A percentile compares a stretch with the other conserved stretches of the same genome.
phyloP scores from a whole-genome alignment of 2,329 filamentous ascomycete genomes.

The Graphilbum ipis-grandicollis region DNA sequence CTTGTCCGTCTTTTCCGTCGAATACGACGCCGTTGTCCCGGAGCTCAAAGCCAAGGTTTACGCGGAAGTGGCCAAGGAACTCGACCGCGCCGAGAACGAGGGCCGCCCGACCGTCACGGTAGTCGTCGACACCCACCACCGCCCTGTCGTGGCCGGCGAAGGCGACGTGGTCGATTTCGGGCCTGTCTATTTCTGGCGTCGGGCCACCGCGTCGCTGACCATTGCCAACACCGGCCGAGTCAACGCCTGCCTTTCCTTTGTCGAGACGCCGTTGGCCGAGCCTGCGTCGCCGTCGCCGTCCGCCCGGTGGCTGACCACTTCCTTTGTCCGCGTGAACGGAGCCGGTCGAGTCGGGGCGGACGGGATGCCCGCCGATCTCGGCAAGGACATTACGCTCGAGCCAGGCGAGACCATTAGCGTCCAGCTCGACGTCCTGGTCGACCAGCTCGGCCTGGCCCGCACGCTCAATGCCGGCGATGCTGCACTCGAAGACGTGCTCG shows the following conservation, averaged over 20 bases:
- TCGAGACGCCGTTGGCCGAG: constrained; percentile 46
- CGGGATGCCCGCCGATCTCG: constrained; percentile 20
- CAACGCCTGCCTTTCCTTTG: constrained; percentile 61
- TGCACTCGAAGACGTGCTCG: constrained; percentile 67
- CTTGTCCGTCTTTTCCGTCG: constrained; percentile 63
- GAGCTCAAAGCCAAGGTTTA: constrained; percentile 72
- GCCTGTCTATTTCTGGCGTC: constrained; percentile 49
- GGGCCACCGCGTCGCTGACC: constrained; percentile 51
- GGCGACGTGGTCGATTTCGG: constrained; percentile 54
- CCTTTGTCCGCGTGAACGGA: constrained; percentile 36
- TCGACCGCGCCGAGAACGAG: constrained; percentile 54
- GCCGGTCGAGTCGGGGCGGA: constrained; percentile 15
- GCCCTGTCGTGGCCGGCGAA: constrained; percentile 14
- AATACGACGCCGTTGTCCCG: constrained; percentile 74
- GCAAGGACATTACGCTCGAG: constrained; percentile 47
- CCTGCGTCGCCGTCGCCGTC: constrained; percentile 12
- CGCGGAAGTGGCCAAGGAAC: constrained; percentile 68
- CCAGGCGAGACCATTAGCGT: constrained; percentile 71
- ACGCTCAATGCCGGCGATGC: constrained; percentile 51
- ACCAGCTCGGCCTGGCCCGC: constrained; percentile 43
- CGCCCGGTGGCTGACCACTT: constrained; percentile 50
- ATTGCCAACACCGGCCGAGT: constrained; percentile 87
- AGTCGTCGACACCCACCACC: constrained; percentile 42
- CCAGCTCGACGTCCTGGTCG: constrained; percentile 49
- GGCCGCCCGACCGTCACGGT: constrained; percentile 25